These are phyloP conservation scores for Podila verticillata DNA, from an alignment of 192 early-diverging fungal genomes.

Conservation along the genomic window DNA sequence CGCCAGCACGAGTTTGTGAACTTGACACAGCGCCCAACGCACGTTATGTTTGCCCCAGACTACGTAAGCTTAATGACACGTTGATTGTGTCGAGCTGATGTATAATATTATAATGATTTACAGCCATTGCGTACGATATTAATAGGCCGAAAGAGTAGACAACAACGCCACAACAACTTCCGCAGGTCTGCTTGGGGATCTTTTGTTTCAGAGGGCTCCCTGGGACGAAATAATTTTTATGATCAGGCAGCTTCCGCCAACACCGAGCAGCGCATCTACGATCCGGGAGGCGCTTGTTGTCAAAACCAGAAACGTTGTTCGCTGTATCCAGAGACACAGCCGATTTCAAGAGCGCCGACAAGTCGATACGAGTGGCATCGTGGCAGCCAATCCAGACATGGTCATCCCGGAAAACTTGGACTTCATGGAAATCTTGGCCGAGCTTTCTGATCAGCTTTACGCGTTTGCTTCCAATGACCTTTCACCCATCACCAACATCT, in stretches of 20 bases:
- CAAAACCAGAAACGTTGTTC: constrained; percentile 62
- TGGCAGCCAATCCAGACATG: constrained; percentile 51
- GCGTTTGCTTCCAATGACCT: constrained; percentile 69
- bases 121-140: constrained; percentile 10
- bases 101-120: neutral
- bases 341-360: constrained; percentile 61
- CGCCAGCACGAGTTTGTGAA: constrained; percentile 62
- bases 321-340: constrained; percentile 61
- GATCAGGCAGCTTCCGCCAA: constrained; percentile 55
- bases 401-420: constrained; percentile 72
- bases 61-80: constrained; percentile 33
- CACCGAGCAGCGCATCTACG: constrained; percentile 51
- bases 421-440: constrained; percentile 80
- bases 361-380: constrained; percentile 16
- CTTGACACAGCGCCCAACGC: constrained; percentile 55
- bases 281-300: constrained; percentile 60
- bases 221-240: constrained; percentile 72
- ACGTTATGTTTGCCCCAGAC: constrained; percentile 60
- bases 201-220: constrained; percentile 77
- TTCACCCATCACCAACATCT: constrained; percentile 44
- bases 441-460: constrained; percentile 80
- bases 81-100: neutral
- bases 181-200: constrained; percentile 72
- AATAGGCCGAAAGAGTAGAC: constrained; percentile 65
- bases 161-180: constrained; percentile 71